A percentile compares a stretch with the other conserved stretches of the same genome.
Evolutionary conservation across 148 eudicot genomes (phyloP).

Genomic region (Cornus suecica): DNA sequence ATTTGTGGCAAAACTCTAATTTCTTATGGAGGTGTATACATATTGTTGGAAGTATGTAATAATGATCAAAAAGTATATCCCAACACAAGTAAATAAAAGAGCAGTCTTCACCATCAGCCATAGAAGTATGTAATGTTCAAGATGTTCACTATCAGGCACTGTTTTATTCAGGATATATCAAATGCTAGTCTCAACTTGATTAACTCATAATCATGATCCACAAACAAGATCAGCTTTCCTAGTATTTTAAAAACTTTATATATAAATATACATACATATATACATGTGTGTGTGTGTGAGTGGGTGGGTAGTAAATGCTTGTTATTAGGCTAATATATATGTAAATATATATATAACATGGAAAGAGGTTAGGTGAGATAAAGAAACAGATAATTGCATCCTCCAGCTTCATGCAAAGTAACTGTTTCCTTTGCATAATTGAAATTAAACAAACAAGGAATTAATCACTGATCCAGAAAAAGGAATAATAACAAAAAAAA

Average conservation of each 20-base stretch:
- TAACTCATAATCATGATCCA: not conserved
- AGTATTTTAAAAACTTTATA: not conserved
- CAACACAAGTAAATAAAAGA: not conserved
- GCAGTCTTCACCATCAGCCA: not conserved
- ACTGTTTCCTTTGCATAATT: no score
- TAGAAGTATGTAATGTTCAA: not conserved
- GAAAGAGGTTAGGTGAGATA: no score
- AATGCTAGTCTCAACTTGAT: constrained; percentile 2
- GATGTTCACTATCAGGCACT: not conserved
- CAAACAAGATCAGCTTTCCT: not conserved
- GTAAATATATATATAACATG: no score
- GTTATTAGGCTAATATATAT: no score
- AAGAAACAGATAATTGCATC: no score
- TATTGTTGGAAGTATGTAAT: constrained; percentile 1
- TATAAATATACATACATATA: not conserved
- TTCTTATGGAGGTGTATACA: constrained; percentile 7
- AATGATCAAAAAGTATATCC: constrained; percentile 6
- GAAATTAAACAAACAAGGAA: no score
- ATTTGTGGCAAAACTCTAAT: not conserved
- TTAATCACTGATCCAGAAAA: no score
- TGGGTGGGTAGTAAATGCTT: no score
- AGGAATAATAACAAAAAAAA: no score
- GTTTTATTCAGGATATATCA: constrained; percentile 11
- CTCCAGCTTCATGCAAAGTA: not conserved
- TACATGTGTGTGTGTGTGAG: no score